Evolutionary conservation across 176 grass and related monocot species (phyloP).

Genomic region (Triticum turgidum): DNA sequence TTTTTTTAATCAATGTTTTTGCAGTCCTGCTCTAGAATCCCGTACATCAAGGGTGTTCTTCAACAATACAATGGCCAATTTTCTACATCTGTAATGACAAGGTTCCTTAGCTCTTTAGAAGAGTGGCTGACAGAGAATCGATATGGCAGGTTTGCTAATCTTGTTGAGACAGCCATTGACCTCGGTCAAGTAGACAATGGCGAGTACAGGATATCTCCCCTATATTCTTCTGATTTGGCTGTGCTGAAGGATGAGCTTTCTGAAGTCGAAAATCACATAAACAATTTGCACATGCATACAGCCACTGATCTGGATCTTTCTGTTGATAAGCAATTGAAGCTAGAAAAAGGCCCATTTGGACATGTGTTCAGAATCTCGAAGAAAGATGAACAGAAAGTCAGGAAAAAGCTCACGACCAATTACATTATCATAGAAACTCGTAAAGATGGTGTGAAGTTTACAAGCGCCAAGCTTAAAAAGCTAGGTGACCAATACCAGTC

Average conservation of each 20-base stretch:
- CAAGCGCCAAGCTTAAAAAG: constrained; percentile 88
- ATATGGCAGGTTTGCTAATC: constrained; percentile 55
- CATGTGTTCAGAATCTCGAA: constrained; percentile 98
- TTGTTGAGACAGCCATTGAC: constrained; percentile 81
- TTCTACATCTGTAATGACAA: constrained; percentile 63
- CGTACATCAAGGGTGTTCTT: constrained; percentile 66
- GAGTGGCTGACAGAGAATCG: constrained; percentile 67
- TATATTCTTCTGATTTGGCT: constrained; percentile 68
- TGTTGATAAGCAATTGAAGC: constrained; percentile 78
- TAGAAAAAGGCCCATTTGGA: constrained; percentile 86
- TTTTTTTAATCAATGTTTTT: constrained; percentile 32
- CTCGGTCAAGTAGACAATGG: constrained; percentile 85
- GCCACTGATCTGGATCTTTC: constrained; percentile 86
- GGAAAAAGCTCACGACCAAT: constrained; percentile 71
- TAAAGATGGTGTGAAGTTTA: constrained; percentile 97
- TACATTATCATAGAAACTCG: constrained; percentile 96
- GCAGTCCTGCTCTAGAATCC: constrained; percentile 70
- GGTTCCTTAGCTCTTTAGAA: constrained; percentile 59
- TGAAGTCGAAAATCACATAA: constrained; percentile 71
- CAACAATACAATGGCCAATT: constrained; percentile 77
- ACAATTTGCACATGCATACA: constrained; percentile 63
- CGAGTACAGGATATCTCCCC: constrained; percentile 85
- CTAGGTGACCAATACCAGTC: constrained; percentile 89
- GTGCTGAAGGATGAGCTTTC: constrained; percentile 69
- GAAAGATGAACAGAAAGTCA: constrained; percentile 98